phyloP scores from a whole-genome alignment of 805 yeast genomes.

The Starmerella bacillaris region DNA sequence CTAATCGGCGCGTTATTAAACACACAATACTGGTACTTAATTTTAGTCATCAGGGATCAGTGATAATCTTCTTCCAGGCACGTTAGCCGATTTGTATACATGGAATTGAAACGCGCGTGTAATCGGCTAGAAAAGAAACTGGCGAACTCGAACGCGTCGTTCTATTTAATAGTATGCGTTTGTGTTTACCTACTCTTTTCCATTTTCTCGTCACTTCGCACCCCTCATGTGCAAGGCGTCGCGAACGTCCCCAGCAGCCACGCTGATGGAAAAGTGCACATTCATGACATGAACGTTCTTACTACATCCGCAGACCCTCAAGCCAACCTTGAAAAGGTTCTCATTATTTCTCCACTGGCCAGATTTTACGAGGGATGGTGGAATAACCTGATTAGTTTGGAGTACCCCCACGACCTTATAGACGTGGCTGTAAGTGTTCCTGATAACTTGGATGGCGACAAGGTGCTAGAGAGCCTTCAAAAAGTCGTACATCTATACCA shows the following conservation, averaged over 20 bases:
- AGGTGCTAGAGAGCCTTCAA: constrained; percentile 54
- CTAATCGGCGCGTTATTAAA: no score
- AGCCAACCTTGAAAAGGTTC: constrained; percentile 60
- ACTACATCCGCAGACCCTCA: constrained; percentile 56
- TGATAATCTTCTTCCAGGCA: no score
- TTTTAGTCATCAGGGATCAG: no score
- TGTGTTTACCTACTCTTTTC: constrained; percentile 8
- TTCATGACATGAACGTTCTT: constrained; percentile 48
- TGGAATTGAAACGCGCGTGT: constrained; percentile 12
- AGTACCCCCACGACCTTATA: constrained; percentile 69
- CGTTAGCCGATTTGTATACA: no score
- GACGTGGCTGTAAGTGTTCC: constrained; percentile 90
- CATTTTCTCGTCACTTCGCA: constrained; percentile 10
- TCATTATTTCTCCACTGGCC: constrained; percentile 81
- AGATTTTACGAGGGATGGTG: constrained; percentile 73
- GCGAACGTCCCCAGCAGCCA: constrained; percentile 17
- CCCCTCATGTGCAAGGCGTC: constrained; percentile 13
- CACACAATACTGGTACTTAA: no score
- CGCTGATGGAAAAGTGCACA: constrained; percentile 16
- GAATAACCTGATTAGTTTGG: constrained; percentile 56
- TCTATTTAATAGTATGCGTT: constrained; percentile 4
- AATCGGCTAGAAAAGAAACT: constrained; percentile 4
- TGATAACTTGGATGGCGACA: constrained; percentile 62
- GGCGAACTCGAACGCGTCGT: constrained; percentile 20
- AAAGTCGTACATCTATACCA: constrained; percentile 57